phyloP scores from a whole-genome alignment of 139 green algal genomes.

The Chlorella vulgaris region DNA sequence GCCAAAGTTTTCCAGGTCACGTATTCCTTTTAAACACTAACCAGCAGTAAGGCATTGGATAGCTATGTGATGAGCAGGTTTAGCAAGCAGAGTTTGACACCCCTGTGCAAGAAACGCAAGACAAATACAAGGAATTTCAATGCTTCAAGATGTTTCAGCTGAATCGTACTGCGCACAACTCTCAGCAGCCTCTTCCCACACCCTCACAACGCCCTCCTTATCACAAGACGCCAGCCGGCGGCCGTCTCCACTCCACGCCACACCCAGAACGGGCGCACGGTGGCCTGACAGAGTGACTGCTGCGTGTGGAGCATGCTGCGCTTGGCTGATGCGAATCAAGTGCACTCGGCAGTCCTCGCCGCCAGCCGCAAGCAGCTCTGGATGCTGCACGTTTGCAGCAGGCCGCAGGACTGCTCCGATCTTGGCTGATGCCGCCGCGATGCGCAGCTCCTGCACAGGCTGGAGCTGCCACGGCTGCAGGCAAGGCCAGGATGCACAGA shows the following conservation, averaged over 20 bases:
- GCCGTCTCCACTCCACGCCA: constrained; percentile 14
- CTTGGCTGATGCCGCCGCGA: constrained; percentile 3
- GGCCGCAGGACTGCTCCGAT: constrained; percentile 16
- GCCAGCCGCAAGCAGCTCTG: constrained; percentile 11
- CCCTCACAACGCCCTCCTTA: neutral
- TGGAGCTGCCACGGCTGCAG: constrained; percentile 11
- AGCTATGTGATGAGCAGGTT: no score
- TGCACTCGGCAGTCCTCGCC: constrained; percentile 22
- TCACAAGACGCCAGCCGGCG: constrained; percentile 4
- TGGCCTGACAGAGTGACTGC: neutral
- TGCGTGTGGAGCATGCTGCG: neutral
- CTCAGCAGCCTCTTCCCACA: constrained; percentile 22
- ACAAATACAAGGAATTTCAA: no score
- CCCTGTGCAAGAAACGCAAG: no score
- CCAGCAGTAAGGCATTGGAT: no score
- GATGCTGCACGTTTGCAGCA: neutral
- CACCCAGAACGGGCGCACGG: neutral
- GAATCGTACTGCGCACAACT: no score
- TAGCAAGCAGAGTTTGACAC: no score
- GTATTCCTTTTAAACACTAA: no score
- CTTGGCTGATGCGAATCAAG: neutral
- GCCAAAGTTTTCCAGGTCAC: no score
- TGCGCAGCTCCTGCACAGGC: neutral
- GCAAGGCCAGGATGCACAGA: no score
- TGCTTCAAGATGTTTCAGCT: no score